These are phyloP conservation scores for Coemansia sp. DNA, from an alignment of 192 early-diverging fungal genomes.

Conservation along the genomic window DNA sequence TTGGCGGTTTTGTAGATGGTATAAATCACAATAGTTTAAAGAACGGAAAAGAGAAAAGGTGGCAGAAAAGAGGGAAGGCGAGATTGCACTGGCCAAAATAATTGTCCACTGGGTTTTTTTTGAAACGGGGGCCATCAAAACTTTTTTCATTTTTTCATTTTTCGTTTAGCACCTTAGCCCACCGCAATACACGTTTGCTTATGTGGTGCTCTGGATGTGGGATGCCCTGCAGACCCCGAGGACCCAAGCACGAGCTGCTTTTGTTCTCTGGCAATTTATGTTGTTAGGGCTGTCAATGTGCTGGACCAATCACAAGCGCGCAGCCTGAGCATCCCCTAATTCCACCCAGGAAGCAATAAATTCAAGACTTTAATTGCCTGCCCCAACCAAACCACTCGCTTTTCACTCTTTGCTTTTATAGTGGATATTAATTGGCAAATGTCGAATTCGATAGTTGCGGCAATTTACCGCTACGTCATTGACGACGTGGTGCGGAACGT, in stretches of 20 bases:
- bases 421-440: not conserved
- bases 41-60: not conserved
- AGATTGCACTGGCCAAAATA: not conserved
- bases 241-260: not conserved
- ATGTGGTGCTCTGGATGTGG: too few relatives aligned
- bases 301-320: slow-evolving; percentile 15
- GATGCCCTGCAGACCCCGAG: not conserved
- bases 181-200: too few relatives aligned
- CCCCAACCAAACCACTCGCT: not conserved
- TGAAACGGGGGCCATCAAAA: not conserved
- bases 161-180: not conserved
- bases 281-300: not conserved
- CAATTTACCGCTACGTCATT: slow-evolving; percentile 85
- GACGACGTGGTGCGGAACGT: slow-evolving; percentile 91
- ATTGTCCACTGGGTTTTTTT: not conserved
- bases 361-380: not conserved
- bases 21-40: not conserved
- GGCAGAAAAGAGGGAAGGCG: not conserved
- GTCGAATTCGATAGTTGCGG: slow-evolving; percentile 53
- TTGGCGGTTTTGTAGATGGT: not conserved
- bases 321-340: not conserved
- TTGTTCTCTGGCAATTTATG: not conserved
- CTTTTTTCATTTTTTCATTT: not conserved
- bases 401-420: slow-evolving; percentile 4
- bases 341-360: not conserved